Base-by-base conservation (phyloP, 495 filamentous ascomycete species). In the Cairneyella variabilis region DNA sequence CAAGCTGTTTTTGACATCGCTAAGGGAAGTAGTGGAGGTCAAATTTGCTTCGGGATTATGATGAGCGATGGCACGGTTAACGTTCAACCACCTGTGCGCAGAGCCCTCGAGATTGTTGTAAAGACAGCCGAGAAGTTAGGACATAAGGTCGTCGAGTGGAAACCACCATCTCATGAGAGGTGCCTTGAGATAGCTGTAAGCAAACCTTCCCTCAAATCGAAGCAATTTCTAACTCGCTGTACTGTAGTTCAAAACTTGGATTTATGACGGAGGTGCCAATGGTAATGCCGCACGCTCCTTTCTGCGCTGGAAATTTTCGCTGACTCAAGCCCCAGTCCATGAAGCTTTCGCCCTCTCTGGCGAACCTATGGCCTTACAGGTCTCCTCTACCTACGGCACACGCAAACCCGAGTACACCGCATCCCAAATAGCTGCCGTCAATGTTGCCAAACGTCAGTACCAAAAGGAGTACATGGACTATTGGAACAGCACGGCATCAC, bases 391-490 rank as follows among this genome's bases (percentile, higher is more conserved):
- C 8, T 72, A 70, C 40, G 60, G 66, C 21, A 37, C 26, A 2
- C 61, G 59, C 2, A 61, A 72, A 11, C 61, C 71, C 40, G 58
- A 74, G 57, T 63, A 55, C 23, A 72, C 58, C 26, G 78, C 77
- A 0, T 67, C 58, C 5, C 68, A 76, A 11, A 76, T 86, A 40
- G 71, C 79, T 9, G 72, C 64, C 18, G 54, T 73, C 16, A 87
- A 86, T 49, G 66, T 87, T 10, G 59, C 65, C n/a, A 79, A 82
- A 54, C 73, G 83, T 9, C 68, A 79, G 39, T 76, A 76, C 47
- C 78, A 82, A 63, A 84, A 83, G 59, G 71, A 75, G 39, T 86
- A 86, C 56, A 74, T 83, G 74, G 55, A 62, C 8, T 87, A 85
- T 66, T 88, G 84, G 84, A 83, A 85, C 57, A 76, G 66, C 38